Conservation (phyloP, 192 early-diverging fungal species). For the Chytriomyces confervae region DNA sequence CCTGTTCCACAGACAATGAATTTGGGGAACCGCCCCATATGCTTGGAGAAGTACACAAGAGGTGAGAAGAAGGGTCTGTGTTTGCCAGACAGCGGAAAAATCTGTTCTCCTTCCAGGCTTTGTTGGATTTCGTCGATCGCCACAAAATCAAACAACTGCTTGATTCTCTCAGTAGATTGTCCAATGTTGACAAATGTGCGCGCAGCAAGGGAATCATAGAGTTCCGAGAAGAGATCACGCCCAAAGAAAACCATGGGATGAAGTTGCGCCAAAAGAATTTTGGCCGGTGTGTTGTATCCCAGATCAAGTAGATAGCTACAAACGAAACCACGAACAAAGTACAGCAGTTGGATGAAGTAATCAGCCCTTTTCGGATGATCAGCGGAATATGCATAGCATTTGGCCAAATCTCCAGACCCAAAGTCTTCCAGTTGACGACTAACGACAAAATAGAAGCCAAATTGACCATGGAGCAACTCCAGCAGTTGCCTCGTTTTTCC, state of each 20-base stretch:
- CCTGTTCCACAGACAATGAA: constrained; percentile 44
- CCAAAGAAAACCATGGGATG: constrained; percentile 44
- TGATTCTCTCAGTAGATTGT: no score
- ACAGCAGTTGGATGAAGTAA: constrained; percentile 25
- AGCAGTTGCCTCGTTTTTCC: no score
- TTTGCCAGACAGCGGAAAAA: constrained; percentile 30
- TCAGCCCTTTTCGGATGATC: neutral
- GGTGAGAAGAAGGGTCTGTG: constrained; percentile 43
- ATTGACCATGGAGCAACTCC: no score
- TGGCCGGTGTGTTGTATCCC: constrained; percentile 30
- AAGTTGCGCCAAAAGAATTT: constrained; percentile 44
- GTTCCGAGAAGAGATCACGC: constrained; percentile 30
- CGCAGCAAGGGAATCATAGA: constrained; percentile 25
- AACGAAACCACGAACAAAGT: constrained; percentile 43
- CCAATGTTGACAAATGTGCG: neutral
- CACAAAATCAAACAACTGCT: no score
- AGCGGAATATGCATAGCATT: neutral
- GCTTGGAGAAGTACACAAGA: constrained; percentile 39
- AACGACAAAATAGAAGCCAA: no score
- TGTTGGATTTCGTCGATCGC: no score
- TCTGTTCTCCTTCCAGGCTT: constrained; percentile 7
- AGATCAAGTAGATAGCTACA: constrained; percentile 37
- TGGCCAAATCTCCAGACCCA: constrained; percentile 6
- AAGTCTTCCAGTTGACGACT: no score
- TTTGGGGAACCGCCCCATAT: constrained; percentile 26